These are phyloP conservation scores for Clarireedia paspali DNA, from an alignment of 2,329 filamentous ascomycete genomes.

Conservation along the genomic window DNA sequence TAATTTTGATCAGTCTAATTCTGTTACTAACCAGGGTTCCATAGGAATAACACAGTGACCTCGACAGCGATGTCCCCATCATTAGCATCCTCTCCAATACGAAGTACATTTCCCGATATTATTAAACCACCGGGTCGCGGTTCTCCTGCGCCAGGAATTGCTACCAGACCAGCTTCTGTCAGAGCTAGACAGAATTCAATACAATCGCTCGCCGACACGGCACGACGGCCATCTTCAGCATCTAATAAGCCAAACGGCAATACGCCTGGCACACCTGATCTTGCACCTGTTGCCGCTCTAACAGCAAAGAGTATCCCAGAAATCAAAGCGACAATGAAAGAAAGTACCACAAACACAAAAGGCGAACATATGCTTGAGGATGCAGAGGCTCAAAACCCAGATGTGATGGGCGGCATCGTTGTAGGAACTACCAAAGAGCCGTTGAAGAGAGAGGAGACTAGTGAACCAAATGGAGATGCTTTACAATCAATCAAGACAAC, in stretches of 20 bases:
- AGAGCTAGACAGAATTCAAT: slow-evolving; percentile 70
- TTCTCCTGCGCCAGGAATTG: slow-evolving; percentile 52
- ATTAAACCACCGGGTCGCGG: slow-evolving; percentile 41
- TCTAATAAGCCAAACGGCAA: slow-evolving; percentile 54
- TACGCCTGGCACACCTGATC: slow-evolving; percentile 26
- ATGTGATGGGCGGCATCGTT: slow-evolving; percentile 22
- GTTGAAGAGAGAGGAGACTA: slow-evolving; percentile 41
- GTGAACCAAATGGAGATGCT: slow-evolving; percentile 36
- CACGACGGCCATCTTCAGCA: slow-evolving; percentile 49
- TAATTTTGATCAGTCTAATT: background rate
- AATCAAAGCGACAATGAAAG: slow-evolving; percentile 45
- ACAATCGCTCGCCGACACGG: slow-evolving; percentile 48
- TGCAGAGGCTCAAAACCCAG: slow-evolving; percentile 29
- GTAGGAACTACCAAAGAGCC: slow-evolving; percentile 37
- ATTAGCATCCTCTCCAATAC: slow-evolving; percentile 67
- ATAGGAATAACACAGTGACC: slow-evolving; percentile 39
- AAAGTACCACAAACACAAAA: slow-evolving; percentile 32
- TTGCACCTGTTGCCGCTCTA: slow-evolving; percentile 21
- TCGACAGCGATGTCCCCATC: slow-evolving; percentile 57
- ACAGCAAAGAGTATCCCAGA: slow-evolving; percentile 37
- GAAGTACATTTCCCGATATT: slow-evolving; percentile 58
- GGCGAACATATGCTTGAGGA: slow-evolving; percentile 28
- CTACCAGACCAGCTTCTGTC: slow-evolving; percentile 57
- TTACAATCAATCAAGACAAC: slow-evolving; percentile 29
- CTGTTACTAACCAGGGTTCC: background rate